A percentile compares a stretch with the other conserved stretches of the same genome.
Conservation (phyloP, 768 basidiomycete species). For the Leucocoprinus sp. region DNA sequence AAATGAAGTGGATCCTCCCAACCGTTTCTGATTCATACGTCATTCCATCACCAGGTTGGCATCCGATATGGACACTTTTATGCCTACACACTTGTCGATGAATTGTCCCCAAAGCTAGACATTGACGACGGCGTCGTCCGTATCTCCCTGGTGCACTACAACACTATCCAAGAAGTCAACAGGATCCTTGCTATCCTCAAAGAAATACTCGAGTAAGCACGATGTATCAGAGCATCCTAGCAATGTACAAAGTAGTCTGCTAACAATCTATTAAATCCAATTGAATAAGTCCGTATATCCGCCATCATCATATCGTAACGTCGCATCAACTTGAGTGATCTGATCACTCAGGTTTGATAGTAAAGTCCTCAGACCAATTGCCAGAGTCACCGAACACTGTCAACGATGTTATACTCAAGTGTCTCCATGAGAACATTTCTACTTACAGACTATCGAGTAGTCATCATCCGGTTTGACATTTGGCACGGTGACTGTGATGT, state of each 20-base stretch:
- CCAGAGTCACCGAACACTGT: too few relatives aligned
- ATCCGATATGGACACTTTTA: constrained; percentile 78
- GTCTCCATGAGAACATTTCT: too few relatives aligned
- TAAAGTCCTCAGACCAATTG: too few relatives aligned
- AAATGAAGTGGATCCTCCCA: not conserved
- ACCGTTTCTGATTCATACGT: not conserved
- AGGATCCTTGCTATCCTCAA: constrained; percentile 48
- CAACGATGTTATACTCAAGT: too few relatives aligned
- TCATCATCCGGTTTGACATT: too few relatives aligned
- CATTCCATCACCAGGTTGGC: constrained; percentile 45
- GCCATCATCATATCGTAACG: too few relatives aligned
- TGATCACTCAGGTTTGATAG: too few relatives aligned
- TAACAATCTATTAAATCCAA: too few relatives aligned
- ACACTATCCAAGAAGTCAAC: constrained; percentile 64
- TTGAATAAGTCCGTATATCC: not conserved
- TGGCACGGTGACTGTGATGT: too few relatives aligned
- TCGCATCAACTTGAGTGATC: too few relatives aligned
- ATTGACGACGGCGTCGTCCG: constrained; percentile 61
- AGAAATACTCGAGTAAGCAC: constrained; percentile 30
- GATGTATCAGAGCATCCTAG: not conserved
- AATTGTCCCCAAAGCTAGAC: constrained; percentile 48
- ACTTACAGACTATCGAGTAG: too few relatives aligned
- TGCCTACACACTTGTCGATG: constrained; percentile 53
- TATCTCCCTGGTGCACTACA: constrained; percentile 74
- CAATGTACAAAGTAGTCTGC: not conserved